Base-by-base conservation (phyloP, 768 basidiomycete species). In the Leccinum broughii region DNA sequence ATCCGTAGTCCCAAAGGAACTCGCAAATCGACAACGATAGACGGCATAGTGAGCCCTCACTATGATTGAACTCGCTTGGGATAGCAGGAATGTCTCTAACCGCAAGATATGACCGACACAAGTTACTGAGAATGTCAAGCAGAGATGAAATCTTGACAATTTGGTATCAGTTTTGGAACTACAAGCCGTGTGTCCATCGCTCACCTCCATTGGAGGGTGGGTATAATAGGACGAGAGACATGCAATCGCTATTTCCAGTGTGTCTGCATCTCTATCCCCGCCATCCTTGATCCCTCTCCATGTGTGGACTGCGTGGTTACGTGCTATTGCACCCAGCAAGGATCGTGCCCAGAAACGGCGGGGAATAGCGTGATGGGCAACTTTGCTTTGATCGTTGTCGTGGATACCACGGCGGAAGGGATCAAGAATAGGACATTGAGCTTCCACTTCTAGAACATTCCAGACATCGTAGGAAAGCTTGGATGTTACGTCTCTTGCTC, bases 221-320 rank as follows among this genome's bases (percentile, higher is more conserved):
- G 80, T 81, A 64, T 80, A 82, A 66, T 85, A 85, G 9, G 80
- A 78, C 4, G 85, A 85, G 22, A 85, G 64, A 7, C 76, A 77
- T n/a, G 77, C 75, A 48, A 85, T 75, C 15, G 80, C 78, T 24
- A 74, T 72, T 61, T 82, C 84, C 55, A 85, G 77, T 2, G 75
- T 72, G 17, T 65, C 55, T 10, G 35, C 46, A 61, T 66, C 39
- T 15, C 57, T 13, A 10, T 53, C 56, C 22, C 62, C 64, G 7
- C 55, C 26, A 44, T 59, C 56, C 39, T 49, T 62, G 26, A 66
- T 61, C 20, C 53, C 54, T 22, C 65, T 65, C 82, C 83, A 84
- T 37, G 72, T 66, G 15, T 62, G 57, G 28, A 84, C 66, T 1
- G 82, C 80, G 60, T 76, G 67, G 34, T 62, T 68, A 51, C 80